Percentiles rank a stretch among this genome's conserved stretches.
Evolutionary conservation across 768 basidiomycete genomes (phyloP).

Genomic region (Boletus pseudopeckii): DNA sequence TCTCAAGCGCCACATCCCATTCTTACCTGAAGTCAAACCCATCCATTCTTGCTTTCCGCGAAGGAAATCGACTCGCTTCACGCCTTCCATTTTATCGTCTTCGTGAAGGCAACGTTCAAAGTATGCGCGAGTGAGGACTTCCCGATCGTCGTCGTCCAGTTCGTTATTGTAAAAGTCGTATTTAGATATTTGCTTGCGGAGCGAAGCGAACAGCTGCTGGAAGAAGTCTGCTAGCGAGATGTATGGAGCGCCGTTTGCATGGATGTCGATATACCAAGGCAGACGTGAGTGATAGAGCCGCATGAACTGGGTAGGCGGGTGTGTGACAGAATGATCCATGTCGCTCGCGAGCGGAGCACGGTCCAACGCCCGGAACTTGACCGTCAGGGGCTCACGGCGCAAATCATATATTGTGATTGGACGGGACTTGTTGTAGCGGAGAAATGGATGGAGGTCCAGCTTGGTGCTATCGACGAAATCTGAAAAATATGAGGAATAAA

Average conservation of each 20-base stretch:
- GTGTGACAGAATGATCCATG: conserved; percentile 51
- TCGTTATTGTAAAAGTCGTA: conserved; percentile 61
- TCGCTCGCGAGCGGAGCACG: conserved; percentile 46
- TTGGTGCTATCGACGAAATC: conserved; percentile 26
- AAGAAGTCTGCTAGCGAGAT: conserved; percentile 59
- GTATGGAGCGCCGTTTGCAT: conserved; percentile 42
- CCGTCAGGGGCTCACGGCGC: conserved; percentile 37
- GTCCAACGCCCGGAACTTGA: conserved; percentile 45
- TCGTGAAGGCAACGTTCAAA: conserved; percentile 39
- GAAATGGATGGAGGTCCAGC: conserved; percentile 22
- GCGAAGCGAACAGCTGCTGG: conserved; percentile 39
- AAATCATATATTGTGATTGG: conserved; percentile 50
- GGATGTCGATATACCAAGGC: conserved; percentile 68
- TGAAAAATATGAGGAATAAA: conserved; percentile 5
- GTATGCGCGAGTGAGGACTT: conserved; percentile 44
- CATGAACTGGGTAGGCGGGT: conserved; percentile 47
- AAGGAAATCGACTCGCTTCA: conserved; percentile 60
- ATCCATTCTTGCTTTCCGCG: conserved; percentile 49
- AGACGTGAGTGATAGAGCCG: conserved; percentile 54
- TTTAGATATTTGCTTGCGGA: conserved; percentile 44
- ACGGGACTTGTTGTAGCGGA: conserved; percentile 23
- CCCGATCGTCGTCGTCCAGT: conserved; percentile 44
- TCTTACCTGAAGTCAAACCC: conserved; percentile 50
- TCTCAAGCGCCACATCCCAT: conserved; percentile 68
- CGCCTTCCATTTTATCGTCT: conserved; percentile 39